Evolutionary conservation across 148 eudicot species (phyloP), one percentile per base, ranked within the genome.

Genomic region (Euryodendron excelsum): DNA sequence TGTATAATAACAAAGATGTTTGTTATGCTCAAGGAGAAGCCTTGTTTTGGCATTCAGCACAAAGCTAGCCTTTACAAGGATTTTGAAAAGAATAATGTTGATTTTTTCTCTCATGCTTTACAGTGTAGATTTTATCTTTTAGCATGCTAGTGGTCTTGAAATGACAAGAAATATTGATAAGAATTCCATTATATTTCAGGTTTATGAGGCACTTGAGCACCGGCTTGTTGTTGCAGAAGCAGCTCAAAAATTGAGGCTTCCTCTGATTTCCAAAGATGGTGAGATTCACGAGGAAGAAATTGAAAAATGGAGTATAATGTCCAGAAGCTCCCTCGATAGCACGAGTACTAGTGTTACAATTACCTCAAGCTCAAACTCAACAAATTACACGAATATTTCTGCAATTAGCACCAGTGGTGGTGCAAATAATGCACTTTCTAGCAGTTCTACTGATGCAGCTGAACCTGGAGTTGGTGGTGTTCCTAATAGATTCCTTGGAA

Each of bases 221-320:
- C 91, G 97, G 15, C 84, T 94, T 76, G 91, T 88, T 77, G 97
- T 91, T 83, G 91, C 98, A 25, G 98, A 94, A 91, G 97, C 98
- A 60, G 92, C 97, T 87, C 97, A 94, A 82, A 94, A 83, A 73
- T 68, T 92, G 82, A 91, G 98, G 82, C 92, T 94, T 73, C 98
- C 97, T 61, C 85, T 89, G 73, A 91, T 94, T 39, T 89, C 97
- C 33, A 88, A 94, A 78, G 97, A 94, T 25, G 98, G 98, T 55
- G 95, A 94, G 76, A 87, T 94, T 75, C 95, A 92, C n/a, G 98
- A 94, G 86, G 98, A 94, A 78, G 98, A 94, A 62, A 91, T 94
- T 80, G 98, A 92, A 74, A 94, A 94, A 83, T 89, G 90, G 97
- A 91, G 93, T 83, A 78, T 83, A 48, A 80, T 91, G 90, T 92